These are phyloP conservation scores for Podila verticillata DNA, from an alignment of 192 early-diverging fungal species.

Conservation along the genomic window DNA sequence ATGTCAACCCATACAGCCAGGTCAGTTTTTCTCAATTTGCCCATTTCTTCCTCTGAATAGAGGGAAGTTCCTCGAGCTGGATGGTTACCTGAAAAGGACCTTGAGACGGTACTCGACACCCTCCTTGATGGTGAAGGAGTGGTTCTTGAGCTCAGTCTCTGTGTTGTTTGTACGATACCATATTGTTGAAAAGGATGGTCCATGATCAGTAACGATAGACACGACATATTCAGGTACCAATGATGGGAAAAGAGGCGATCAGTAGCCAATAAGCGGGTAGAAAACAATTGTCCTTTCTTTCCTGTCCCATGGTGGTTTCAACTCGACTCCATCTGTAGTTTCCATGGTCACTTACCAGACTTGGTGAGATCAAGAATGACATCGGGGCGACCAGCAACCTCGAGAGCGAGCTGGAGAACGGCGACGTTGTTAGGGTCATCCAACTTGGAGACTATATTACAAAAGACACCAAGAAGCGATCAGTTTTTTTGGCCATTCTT, in stretches of 20 bases:
- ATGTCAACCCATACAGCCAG: background rate
- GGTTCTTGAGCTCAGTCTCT: constrained; percentile 74
- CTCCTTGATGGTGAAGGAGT: constrained; percentile 93
- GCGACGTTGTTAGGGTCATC: constrained; percentile 68
- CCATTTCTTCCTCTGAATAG: background rate
- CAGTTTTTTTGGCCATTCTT: background rate
- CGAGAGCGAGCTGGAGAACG: constrained; percentile 75
- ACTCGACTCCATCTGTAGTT: background rate
- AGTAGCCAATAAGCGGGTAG: background rate
- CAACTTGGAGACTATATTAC: constrained; percentile 14
- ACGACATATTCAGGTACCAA: background rate
- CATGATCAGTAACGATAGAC: background rate
- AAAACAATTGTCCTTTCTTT: background rate
- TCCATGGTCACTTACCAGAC: constrained; percentile 65
- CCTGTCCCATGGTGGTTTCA: background rate
- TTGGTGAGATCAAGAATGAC: constrained; percentile 82
- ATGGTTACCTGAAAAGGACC: constrained; percentile 82
- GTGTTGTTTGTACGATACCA: constrained; percentile 31
- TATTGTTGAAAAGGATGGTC: background rate
- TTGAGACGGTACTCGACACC: constrained; percentile 93
- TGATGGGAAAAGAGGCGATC: background rate
- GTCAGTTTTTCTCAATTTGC: background rate
- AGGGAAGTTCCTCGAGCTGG: too few species aligned
- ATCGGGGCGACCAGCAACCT: constrained; percentile 78
- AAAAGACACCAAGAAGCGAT: constrained; percentile 2